Evolutionary conservation across 2,329 filamentous ascomycete genomes (phyloP), one percentile per base, ranked within the genome.

Genomic region (Neoarthrinium moseri): DNA sequence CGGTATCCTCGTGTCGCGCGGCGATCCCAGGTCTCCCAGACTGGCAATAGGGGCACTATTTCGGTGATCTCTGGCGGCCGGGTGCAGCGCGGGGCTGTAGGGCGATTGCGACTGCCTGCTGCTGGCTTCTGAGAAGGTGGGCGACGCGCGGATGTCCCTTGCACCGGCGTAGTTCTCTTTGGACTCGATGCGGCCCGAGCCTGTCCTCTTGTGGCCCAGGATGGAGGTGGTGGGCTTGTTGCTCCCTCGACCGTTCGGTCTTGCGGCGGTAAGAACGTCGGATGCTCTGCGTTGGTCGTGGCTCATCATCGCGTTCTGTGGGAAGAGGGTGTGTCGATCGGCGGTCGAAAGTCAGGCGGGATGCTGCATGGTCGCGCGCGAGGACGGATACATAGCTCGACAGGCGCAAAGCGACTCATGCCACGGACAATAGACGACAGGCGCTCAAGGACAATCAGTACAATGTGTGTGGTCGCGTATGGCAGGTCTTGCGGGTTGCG

Each of bases 151-250:
- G 11, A 12, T 15, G 4, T 18, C 22, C 18, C 21, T 10, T 10
- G 15, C 23, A 7, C 23, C 15, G 13, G 23, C 34, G 6, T 29
- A 10, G 15, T 39, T 39, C 43, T 45, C 43, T 11, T 45, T 45
- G 12, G 34, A 39, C 20, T 44, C 43, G 33, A 37, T 45, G 17
- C 33, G 43, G 4, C 35, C 35, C 13, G 43, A 30, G 22, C 41
- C 23, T 20, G 30, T 44, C 32, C 41, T 36, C 32, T 44, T 44
- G 30, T 44, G 41, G 20, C 43, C 43, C 22, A 38, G 21, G 15
- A 22, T 38, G 13, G 33, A 30, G 8, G 21, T 29, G 33, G 18
- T 26, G 6, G 33, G 43, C 15, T 21, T 45, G 43, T 23, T 17
- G 27, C 35, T 22, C 22, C 33, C n/a, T 17, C 24, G 20, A 21